These are phyloP conservation scores for Russula dissimulans DNA, from an alignment of 768 basidiomycete species.

Conservation along the genomic window DNA sequence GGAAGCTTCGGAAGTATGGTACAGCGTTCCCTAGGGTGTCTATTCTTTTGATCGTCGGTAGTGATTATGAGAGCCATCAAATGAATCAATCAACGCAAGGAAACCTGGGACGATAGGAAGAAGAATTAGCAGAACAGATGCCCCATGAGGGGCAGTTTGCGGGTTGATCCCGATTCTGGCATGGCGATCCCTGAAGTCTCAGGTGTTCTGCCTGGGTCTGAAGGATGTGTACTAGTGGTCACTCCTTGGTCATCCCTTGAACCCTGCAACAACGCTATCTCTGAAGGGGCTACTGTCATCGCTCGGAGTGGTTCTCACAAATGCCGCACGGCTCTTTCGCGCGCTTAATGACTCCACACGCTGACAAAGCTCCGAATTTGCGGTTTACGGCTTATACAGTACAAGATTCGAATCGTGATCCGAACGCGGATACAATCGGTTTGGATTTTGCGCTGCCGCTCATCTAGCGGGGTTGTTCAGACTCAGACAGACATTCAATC, in stretches of 20 bases:
- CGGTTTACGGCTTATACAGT: background rate
- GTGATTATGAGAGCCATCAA: too few relatives aligned
- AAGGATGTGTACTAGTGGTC: background rate
- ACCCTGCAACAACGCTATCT: background rate
- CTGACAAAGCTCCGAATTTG: background rate
- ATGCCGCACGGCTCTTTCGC: too few relatives aligned
- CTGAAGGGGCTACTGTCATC: background rate
- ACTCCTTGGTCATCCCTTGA: background rate
- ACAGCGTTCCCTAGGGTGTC: background rate
- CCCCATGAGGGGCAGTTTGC: too few relatives aligned
- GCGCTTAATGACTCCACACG: background rate
- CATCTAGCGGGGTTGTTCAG: background rate
- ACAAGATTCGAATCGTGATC: background rate
- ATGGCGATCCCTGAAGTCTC: background rate
- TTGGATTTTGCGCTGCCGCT: conserved; percentile 16
- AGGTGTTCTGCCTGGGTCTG: background rate
- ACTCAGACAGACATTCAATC: too few relatives aligned
- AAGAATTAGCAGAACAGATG: too few relatives aligned
- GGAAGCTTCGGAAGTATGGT: background rate
- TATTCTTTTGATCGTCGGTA: background rate
- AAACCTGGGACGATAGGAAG: too few relatives aligned
- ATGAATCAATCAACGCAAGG: too few relatives aligned
- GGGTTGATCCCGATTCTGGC: background rate
- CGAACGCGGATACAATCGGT: background rate
- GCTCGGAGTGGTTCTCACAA: too few relatives aligned